These are phyloP conservation scores for Acanthamoeba lenticulata DNA, from an alignment of 208 protist genomes.

Conservation along the genomic window DNA sequence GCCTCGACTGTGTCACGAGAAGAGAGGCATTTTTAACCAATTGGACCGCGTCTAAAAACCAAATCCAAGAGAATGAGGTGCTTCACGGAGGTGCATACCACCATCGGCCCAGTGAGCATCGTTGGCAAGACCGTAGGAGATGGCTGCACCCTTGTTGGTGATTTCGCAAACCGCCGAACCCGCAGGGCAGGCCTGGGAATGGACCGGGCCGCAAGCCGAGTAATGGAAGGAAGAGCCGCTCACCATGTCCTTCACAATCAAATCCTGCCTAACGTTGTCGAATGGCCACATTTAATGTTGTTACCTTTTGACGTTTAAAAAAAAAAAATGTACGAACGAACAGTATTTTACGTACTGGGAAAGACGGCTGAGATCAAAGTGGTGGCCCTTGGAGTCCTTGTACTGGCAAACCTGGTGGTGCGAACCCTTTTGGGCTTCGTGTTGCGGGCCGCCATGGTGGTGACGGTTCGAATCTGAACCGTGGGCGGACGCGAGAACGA, in stretches of 20 bases:
- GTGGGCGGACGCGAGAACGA: too few relatives aligned
- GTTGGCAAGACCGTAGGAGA: neutral
- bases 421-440: too few relatives aligned
- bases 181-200: neutral
- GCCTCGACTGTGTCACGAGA: neutral
- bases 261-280: neutral
- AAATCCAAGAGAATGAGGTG: neutral
- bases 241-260: neutral
- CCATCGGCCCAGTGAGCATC: constrained; percentile 6
- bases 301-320: neutral
- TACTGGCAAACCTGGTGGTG: neutral
- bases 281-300: too few relatives aligned
- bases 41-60: neutral
- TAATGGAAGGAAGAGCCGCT: neutral
- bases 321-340: neutral
- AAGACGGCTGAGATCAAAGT: constrained; percentile 3
- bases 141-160: neutral
- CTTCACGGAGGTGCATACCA: neutral
- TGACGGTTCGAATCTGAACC: too few relatives aligned
- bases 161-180: neutral
- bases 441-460: too few relatives aligned
- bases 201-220: neutral
- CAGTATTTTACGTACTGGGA: neutral
- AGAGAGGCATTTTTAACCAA: neutral
- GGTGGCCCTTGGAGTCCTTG: neutral